Percentiles rank a stretch among this genome's conserved stretches.
These are phyloP conservation scores for Pisolithus marmoratus DNA, from an alignment of 768 basidiomycete species.

Conservation along the genomic window DNA sequence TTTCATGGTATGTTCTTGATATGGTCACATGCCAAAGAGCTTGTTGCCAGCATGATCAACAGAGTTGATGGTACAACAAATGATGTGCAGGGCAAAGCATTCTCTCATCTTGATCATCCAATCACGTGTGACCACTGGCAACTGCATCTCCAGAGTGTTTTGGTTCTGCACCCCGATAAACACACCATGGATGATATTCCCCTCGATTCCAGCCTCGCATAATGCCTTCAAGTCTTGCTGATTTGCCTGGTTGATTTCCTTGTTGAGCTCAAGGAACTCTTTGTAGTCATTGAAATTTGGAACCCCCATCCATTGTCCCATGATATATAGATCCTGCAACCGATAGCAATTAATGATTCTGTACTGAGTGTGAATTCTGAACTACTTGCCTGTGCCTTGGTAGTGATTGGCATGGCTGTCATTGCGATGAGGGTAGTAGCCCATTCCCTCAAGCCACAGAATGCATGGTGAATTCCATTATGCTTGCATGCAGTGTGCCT, in stretches of 20 bases:
- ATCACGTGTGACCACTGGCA: too few relatives aligned
- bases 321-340: neutral
- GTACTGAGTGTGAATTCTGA: too few relatives aligned
- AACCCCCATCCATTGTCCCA: neutral
- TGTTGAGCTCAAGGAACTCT: too few relatives aligned
- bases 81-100: neutral
- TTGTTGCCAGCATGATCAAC: neutral
- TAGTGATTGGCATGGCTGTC: neutral
- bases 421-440: neutral
- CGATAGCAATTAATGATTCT: neutral
- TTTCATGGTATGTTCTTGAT: neutral
- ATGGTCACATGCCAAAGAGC: neutral
- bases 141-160: too few relatives aligned
- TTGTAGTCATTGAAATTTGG: neutral
- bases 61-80: constrained; percentile 1
- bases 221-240: too few relatives aligned
- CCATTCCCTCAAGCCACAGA: neutral
- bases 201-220: too few relatives aligned
- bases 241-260: too few relatives aligned
- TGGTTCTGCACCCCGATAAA: too few relatives aligned
- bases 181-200: too few relatives aligned
- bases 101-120: constrained; percentile 2
- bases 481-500: neutral
- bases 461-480: neutral
- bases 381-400: neutral